Evolutionary conservation across 2,329 filamentous ascomycete genomes (phyloP).

Genomic region (Thermothelomyces thermophilus): DNA sequence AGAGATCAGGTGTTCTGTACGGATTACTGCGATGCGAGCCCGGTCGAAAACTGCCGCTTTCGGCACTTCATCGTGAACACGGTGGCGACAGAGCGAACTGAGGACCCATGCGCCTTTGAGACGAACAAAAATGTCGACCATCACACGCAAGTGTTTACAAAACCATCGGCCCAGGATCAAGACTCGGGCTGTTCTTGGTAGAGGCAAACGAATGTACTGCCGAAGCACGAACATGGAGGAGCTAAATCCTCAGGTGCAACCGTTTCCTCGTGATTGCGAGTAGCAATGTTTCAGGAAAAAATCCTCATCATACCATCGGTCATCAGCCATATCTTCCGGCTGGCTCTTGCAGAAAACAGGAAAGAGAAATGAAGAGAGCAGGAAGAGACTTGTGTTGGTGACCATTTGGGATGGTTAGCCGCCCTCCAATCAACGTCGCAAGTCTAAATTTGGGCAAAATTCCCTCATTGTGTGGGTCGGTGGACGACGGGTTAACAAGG

Average conservation of each 20-base stretch:
- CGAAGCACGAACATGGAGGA: background rate
- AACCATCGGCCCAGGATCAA: background rate
- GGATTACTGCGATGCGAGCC: too few relatives aligned
- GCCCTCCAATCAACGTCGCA: slow-evolving; percentile 10
- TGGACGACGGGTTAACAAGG: background rate
- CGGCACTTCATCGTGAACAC: too few relatives aligned
- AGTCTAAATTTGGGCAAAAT: slow-evolving; percentile 16
- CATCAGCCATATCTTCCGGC: slow-evolving; percentile 2
- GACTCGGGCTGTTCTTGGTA: too few relatives aligned
- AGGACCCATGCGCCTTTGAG: too few relatives aligned
- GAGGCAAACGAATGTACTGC: too few relatives aligned
- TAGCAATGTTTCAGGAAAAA: slow-evolving; percentile 10
- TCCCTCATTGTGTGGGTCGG: background rate
- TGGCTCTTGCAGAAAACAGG: slow-evolving; percentile 3
- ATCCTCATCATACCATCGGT: background rate
- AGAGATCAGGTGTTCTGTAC: too few relatives aligned
- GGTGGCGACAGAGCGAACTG: too few relatives aligned
- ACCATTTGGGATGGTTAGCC: background rate
- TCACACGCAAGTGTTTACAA: too few relatives aligned
- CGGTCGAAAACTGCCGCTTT: too few relatives aligned
- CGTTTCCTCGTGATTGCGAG: background rate
- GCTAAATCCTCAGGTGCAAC: background rate
- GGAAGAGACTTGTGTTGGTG: too few relatives aligned
- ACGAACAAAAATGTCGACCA: too few relatives aligned
- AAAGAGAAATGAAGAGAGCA: too few relatives aligned